These are phyloP conservation scores for Aspergillus panamensis DNA, from an alignment of 495 filamentous ascomycete genomes.

Conservation along the genomic window DNA sequence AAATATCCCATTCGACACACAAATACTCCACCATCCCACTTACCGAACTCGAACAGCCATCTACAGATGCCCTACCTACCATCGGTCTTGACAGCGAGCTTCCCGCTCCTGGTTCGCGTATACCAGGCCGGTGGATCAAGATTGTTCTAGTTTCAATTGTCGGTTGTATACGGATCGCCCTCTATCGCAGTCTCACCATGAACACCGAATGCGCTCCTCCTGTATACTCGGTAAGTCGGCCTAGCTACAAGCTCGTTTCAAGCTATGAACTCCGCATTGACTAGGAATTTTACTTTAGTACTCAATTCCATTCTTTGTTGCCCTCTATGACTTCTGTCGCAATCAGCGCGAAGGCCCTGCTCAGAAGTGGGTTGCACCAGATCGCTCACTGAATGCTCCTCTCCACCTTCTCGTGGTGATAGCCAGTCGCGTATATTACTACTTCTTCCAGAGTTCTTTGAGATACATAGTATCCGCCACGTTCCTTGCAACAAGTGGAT, in stretches of 20 bases:
- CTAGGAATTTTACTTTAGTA: conserved; percentile 22
- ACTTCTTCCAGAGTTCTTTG: conserved; percentile 27
- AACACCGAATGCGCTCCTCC: conserved; percentile 40
- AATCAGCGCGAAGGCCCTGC: conserved; percentile 29
- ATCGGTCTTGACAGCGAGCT: conserved; percentile 11
- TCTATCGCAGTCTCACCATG: conserved; percentile 35
- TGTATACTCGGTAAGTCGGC: conserved; percentile 38
- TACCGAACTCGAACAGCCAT: conserved; percentile 16
- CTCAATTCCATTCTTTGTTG: conserved; percentile 40
- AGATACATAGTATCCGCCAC: conserved; percentile 35
- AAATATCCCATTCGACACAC: conserved; percentile 11
- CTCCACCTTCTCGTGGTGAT: conserved; percentile 22
- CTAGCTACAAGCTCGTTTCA: background rate
- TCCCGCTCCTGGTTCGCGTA: conserved; percentile 1
- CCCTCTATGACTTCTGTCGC: conserved; percentile 43
- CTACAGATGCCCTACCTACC: conserved; percentile 19
- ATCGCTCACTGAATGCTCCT: conserved; percentile 20
- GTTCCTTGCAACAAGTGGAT: conserved; percentile 33
- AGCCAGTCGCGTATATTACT: conserved; percentile 25
- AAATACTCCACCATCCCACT: conserved; percentile 26
- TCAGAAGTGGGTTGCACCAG: conserved; percentile 22
- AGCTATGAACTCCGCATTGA: conserved; percentile 11
- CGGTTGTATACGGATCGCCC: conserved; percentile 37
- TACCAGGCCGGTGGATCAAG: conserved; percentile 27
- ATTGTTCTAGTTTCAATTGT: conserved; percentile 26